A percentile compares a stretch with the other conserved stretches of the same genome.
These are phyloP conservation scores for Groenewaldozyma auringiensis DNA, from an alignment of 1,139 yeast genomes.

Conservation along the genomic window DNA sequence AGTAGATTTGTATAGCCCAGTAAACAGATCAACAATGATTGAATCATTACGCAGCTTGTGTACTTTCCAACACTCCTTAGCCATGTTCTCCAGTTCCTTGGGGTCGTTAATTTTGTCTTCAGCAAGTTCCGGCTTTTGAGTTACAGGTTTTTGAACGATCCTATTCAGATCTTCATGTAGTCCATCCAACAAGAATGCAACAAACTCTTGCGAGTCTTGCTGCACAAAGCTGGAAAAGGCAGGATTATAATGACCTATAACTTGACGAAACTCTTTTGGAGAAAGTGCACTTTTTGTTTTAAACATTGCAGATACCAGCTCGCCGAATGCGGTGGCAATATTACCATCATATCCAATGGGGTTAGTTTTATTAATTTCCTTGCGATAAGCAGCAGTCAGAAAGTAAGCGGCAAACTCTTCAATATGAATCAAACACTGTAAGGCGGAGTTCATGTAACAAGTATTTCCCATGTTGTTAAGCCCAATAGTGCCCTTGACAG, in stretches of 20 bases:
- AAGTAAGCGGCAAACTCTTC: slow-evolving; percentile 81
- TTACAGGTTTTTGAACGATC: slow-evolving; percentile 70
- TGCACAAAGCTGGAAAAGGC: slow-evolving; percentile 86
- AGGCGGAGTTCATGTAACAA: slow-evolving; percentile 94
- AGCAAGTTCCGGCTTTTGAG: slow-evolving; percentile 78
- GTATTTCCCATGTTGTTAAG: slow-evolving; percentile 82
- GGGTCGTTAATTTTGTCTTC: slow-evolving; percentile 51
- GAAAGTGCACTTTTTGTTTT: slow-evolving; percentile 26
- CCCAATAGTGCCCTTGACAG: slow-evolving; percentile 47
- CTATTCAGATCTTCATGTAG: slow-evolving; percentile 90
- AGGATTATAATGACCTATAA: slow-evolving; percentile 71
- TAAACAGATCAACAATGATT: slow-evolving; percentile 73
- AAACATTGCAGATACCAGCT: slow-evolving; percentile 54
- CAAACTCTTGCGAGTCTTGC: slow-evolving; percentile 93
- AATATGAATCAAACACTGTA: slow-evolving; percentile 81
- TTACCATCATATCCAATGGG: slow-evolving; percentile 83
- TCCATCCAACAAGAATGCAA: slow-evolving; percentile 85
- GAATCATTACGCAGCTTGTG: slow-evolving; percentile 82
- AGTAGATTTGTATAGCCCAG: slow-evolving; percentile 86
- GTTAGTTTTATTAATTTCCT: slow-evolving; percentile 65
- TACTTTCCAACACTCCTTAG: slow-evolving; percentile 71
- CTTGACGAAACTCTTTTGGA: slow-evolving; percentile 73
- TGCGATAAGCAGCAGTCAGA: slow-evolving; percentile 39
- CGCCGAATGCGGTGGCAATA: slow-evolving; percentile 69
- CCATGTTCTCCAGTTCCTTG: slow-evolving; percentile 51